Percentiles rank a stretch among this genome's conserved stretches.
Conservation (phyloP, 2,329 filamentous ascomycete species). For the Fusarium coicis region DNA sequence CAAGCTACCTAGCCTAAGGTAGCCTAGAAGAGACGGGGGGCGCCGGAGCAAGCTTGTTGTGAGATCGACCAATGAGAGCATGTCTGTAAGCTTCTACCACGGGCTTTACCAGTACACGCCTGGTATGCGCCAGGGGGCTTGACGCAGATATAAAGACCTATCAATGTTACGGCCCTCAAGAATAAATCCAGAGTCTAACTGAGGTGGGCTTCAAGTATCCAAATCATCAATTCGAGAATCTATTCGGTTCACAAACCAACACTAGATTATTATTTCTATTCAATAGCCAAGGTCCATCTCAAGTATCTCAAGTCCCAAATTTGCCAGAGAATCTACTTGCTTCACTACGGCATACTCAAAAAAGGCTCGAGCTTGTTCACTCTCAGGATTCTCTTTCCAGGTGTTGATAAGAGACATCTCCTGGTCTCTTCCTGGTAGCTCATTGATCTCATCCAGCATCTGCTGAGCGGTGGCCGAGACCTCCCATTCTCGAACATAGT, state of each 20-base stretch:
- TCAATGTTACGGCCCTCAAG: background rate
- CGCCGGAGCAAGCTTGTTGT: background rate
- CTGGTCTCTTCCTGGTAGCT: constrained; percentile 57
- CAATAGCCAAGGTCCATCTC: constrained; percentile 51
- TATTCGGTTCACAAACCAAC: background rate
- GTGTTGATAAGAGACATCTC: constrained; percentile 56
- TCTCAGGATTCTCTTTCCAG: constrained; percentile 56
- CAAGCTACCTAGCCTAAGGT: too few species aligned
- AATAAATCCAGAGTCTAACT: background rate
- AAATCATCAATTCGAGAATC: background rate
- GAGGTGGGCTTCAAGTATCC: background rate
- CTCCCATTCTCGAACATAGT: constrained; percentile 59
- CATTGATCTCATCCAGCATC: constrained; percentile 62
- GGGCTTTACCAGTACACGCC: background rate
- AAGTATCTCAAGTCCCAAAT: constrained; percentile 58
- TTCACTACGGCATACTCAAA: constrained; percentile 61
- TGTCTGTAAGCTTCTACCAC: background rate
- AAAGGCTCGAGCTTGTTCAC: constrained; percentile 55
- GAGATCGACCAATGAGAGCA: background rate
- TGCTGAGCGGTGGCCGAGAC: constrained; percentile 56
- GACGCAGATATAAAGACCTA: background rate
- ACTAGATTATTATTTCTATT: background rate
- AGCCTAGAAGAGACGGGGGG: background rate
- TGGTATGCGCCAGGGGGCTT: background rate
- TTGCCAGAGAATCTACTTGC: constrained; percentile 59